Conservation (phyloP, 1,139 yeast species). For the Kurtzmaniella natalensis region DNA sequence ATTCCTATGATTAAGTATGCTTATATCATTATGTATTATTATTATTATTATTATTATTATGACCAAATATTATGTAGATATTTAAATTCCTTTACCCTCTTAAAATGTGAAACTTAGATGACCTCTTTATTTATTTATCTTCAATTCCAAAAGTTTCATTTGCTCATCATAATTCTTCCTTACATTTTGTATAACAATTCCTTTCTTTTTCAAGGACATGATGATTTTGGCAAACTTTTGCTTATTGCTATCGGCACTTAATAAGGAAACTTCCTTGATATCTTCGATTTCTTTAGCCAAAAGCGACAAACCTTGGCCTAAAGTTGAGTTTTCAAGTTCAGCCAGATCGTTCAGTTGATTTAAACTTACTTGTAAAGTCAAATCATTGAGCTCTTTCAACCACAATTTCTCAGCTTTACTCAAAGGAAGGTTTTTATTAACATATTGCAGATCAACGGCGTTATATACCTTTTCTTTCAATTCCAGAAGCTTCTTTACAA, state of each 20-base stretch:
- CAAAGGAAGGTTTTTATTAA: conserved; percentile 24
- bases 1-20: neutral
- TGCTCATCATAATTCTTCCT: conserved; percentile 10
- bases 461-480: conserved; percentile 22
- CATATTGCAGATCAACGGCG: conserved; percentile 18
- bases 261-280: conserved; percentile 7
- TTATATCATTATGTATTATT: too few species aligned
- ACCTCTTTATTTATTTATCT: too few species aligned
- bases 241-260: neutral
- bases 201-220: neutral
- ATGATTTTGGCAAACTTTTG: conserved; percentile 1
- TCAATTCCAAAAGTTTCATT: conserved; percentile 11
- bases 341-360: neutral
- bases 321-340: too few species aligned
- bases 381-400: conserved; percentile 33
- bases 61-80: too few species aligned
- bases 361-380: conserved; percentile 12
- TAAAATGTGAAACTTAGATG: too few species aligned
- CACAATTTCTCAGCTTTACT: conserved; percentile 33
- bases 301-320: neutral
- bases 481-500: conserved; percentile 17
- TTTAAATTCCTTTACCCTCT: too few species aligned
- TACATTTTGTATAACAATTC: neutral
- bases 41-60: too few species aligned
- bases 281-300: conserved; percentile 9